These are phyloP conservation scores for Phytophthora macrochlamydospora DNA, from an alignment of 352 stramenopile genomes.

Conservation along the genomic window DNA sequence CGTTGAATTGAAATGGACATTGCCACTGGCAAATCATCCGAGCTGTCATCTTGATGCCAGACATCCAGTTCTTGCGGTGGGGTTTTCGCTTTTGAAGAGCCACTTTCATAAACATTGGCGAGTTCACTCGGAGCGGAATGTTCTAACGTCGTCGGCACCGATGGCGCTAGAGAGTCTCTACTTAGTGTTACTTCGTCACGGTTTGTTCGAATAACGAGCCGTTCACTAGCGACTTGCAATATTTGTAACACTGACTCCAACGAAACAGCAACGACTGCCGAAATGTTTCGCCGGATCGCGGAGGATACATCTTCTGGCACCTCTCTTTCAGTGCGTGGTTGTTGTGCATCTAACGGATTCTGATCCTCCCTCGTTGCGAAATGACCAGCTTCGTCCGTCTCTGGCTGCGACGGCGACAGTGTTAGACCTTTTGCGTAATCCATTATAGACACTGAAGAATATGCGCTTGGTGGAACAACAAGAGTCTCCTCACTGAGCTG, in stretches of 20 bases:
- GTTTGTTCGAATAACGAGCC: background rate
- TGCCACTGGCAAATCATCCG: conserved; percentile 17
- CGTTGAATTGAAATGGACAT: conserved; percentile 39
- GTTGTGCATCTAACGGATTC: too few species aligned
- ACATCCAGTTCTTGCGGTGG: background rate
- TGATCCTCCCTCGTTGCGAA: background rate
- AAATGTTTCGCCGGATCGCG: conserved; percentile 37
- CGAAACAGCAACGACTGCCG: conserved; percentile 33
- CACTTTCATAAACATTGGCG: too few species aligned
- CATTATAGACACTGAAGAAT: background rate
- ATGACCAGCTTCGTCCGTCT: conserved; percentile 2
- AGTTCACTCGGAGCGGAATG: too few species aligned
- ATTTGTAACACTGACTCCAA: conserved; percentile 33
- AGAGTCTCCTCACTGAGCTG: conserved; percentile 1
- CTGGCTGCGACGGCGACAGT: background rate
- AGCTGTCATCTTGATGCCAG: conserved; percentile 5
- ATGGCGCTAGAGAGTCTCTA: too few species aligned
- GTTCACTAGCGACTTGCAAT: conserved; percentile 19
- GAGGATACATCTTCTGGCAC: conserved; percentile 23
- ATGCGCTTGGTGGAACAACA: background rate
- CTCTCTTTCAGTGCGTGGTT: too few species aligned
- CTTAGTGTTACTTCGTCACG: background rate
- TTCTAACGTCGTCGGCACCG: too few species aligned
- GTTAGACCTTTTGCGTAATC: background rate
- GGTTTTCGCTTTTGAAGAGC: background rate